Base-by-base conservation (phyloP, 306 rosid species). In the Dryas octopetala region DNA sequence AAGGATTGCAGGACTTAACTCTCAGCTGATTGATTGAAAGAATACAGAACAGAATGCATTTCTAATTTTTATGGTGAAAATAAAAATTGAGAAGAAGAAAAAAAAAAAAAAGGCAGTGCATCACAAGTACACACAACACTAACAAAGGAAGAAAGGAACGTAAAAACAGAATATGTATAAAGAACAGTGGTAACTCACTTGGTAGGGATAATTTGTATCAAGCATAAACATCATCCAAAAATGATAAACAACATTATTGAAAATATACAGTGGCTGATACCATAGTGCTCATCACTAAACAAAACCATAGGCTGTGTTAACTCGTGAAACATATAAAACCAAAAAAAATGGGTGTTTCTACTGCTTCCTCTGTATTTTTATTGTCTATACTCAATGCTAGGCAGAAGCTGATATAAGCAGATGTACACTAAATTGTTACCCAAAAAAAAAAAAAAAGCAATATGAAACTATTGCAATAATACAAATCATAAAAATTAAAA, bases 371-470 rank as follows among this genome's bases (percentile, higher is more conserved):
- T 76, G 66, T 77, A 69, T 41, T 74, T 65, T 71, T 72, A 52
- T 73, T 55, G 47, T 48, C 38, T 62, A 61, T 71, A 62, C 64
- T 87, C 87, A 91, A 38, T 83, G 83, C 99, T 97, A 95, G 15
- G 99, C 96, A 23, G 97, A 95, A 77, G 99, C 97, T 23, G 97
- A 90, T 71, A 90, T 86, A 32, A 32, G 38, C 38, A 32, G 38
- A 32, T 1, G 38, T 32, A 32, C 2, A 32, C 38, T 32, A 32
- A 32, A 32, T 32, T 32, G 38, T 32, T 32, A 32, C 2, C 38
- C 38, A 0, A 32, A 32, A 32, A 32, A 32, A 32, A 28, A 28
- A 32, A 32, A 32, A 32, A 32, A 32, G 2, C 38, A 32, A 32
- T 23, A 32, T 2, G 3, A 32, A 32, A 32, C 38, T 1, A 32